Percentiles rank a stretch among this genome's conserved stretches.
These are phyloP conservation scores for Suillus discolor DNA, from an alignment of 768 basidiomycete species.

Conservation along the genomic window DNA sequence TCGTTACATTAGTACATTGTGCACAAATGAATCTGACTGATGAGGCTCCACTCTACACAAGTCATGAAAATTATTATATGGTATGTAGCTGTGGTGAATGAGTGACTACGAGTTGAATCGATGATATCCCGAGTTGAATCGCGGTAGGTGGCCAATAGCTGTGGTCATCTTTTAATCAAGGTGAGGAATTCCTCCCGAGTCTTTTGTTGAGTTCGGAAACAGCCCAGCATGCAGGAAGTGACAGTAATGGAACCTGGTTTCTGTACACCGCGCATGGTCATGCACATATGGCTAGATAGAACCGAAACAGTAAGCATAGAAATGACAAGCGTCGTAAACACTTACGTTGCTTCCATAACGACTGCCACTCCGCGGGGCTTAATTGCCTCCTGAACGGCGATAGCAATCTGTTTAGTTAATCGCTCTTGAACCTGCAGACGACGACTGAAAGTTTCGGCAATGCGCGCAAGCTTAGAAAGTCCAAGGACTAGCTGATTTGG, in stretches of 20 bases:
- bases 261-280: conserved; percentile 99
- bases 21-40: conserved; percentile 14
- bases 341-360: conserved; percentile 98
- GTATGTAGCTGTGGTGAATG: conserved; percentile 13
- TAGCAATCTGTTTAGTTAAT: conserved; percentile 94
- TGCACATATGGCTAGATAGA: conserved; percentile 82
- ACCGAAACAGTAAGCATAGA: conserved; percentile 15
- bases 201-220: conserved; percentile 98
- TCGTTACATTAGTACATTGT: conserved; percentile 21
- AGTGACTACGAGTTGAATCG: conserved; percentile 37
- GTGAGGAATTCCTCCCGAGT: conserved; percentile 96
- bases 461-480: conserved; percentile 93
- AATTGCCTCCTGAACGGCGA: conserved; percentile 98
- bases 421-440: conserved; percentile 98
- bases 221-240: conserved; percentile 97
- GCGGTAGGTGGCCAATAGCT: conserved; percentile 21
- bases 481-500: conserved; percentile 94
- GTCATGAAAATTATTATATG: conserved; percentile 24
- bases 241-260: conserved; percentile 96
- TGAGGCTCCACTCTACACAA: conserved; percentile 16
- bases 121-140: conserved; percentile 51
- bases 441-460: conserved; percentile 96
- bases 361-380: conserved; percentile 97
- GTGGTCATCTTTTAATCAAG: conserved; percentile 58
- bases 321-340: conserved; percentile 22